Evolutionary conservation across 164 flowering plant genomes (phyloP).

Genomic region (Malania oleifera): DNA sequence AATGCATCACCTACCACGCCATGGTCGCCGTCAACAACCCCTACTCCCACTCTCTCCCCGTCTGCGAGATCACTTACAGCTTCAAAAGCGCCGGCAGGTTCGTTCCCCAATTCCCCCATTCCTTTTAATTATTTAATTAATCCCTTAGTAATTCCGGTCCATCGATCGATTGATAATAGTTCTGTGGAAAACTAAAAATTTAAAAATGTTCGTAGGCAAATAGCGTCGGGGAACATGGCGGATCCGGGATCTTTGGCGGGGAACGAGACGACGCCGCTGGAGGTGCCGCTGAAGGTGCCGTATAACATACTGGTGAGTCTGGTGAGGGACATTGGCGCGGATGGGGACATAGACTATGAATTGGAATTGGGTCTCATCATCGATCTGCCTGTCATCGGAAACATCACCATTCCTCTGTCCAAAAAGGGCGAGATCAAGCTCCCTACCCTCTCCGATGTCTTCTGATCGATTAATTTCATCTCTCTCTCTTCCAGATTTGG

Average conservation of each 20-base stretch:
- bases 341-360: slow-evolving; percentile 73
- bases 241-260: slow-evolving; percentile 69
- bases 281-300: slow-evolving; percentile 49
- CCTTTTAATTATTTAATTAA: background rate
- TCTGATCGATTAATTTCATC: too few species aligned
- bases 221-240: slow-evolving; percentile 52
- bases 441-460: slow-evolving; percentile 51
- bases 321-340: slow-evolving; percentile 49
- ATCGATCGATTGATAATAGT: too few species aligned
- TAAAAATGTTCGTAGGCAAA: too few species aligned
- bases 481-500: too few species aligned
- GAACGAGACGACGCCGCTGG: slow-evolving; percentile 33
- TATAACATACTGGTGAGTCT: slow-evolving; percentile 39
- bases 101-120: background rate
- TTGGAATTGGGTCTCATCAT: slow-evolving; percentile 38
- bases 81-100: slow-evolving; percentile 66
- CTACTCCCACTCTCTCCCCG: slow-evolving; percentile 48
- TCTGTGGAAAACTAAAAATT: too few species aligned
- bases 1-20: slow-evolving; percentile 38
- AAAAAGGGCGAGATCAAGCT: slow-evolving; percentile 69
- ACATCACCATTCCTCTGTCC: slow-evolving; percentile 55
- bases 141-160: too few species aligned
- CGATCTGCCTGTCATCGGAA: slow-evolving; percentile 58
- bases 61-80: slow-evolving; percentile 60
- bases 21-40: slow-evolving; percentile 54